Base-by-base conservation (phyloP, 1,284 basidiomycete species). In the Rhodotorula sp. region DNA sequence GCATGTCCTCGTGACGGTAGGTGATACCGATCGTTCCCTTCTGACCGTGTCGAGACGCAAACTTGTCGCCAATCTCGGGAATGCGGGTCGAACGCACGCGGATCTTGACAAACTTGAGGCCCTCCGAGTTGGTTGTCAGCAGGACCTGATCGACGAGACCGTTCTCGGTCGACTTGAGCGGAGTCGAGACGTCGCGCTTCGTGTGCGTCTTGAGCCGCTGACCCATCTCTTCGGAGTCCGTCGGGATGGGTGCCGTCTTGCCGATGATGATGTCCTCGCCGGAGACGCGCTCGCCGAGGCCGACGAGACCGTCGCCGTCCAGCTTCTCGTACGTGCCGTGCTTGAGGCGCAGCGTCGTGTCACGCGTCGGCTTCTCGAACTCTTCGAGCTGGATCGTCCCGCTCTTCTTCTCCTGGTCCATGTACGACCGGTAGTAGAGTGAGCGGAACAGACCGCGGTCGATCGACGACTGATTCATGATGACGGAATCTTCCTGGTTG, bases 401-500 rank as follows among this genome's bases (percentile, higher is more conserved):
- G 75, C 91, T 91, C 84, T 93, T 95, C 87, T 98, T 98, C 84
- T 99, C 95, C 71, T 95, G 86, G 82, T 99, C 95, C 89, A 93
- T 81, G 81, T 99, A 98, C 73, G 70, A 94, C 77, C 97, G 89
- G 83, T 97, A 99, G 83, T 99, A 99, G 80, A 99, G 90, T 84
- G 94, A 97, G 45, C 95, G 89, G 90, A 99, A 99, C 49, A 99
- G 86, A 71, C 97, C 95, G 68, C 97, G 91, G 80, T 99, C 95
- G 79, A 99, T 93, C 28, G 95, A 97, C 76, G 91, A 93, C 83
- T 99, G 95, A 82, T 99, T 99, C 95, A 99, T 97, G 82, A 99
- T 99, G 82, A 99, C 95, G 76, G 97, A 99, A 86, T 99, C 97
- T 88, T 99, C 97, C 83, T 99, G 97, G 82, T 99, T 99, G 84